A percentile compares a stretch with the other conserved stretches of the same genome.
Evolutionary conservation across 2,329 filamentous ascomycete species (phyloP).

Genomic region (Cytospora piceae): DNA sequence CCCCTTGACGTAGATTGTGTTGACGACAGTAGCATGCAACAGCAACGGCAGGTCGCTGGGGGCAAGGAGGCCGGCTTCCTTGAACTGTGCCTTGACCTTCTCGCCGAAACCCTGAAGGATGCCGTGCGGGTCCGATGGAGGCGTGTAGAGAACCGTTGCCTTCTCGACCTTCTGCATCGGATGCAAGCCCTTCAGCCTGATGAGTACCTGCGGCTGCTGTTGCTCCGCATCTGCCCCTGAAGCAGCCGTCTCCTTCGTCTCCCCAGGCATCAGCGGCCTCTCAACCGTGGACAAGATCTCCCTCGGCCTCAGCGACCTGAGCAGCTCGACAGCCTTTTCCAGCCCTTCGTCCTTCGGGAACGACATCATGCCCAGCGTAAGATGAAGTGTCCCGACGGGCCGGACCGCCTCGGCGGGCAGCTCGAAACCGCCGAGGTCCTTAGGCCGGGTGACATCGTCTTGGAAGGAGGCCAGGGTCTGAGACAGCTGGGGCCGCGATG

Average conservation of each 20-base stretch:
- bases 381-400: constrained; percentile 78
- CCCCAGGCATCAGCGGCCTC: constrained; percentile 26
- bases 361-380: constrained; percentile 87
- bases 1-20: constrained; percentile 75
- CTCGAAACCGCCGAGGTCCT: constrained; percentile 45
- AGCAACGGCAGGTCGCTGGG: constrained; percentile 66
- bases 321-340: constrained; percentile 46
- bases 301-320: constrained; percentile 44
- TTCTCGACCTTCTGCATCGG: constrained; percentile 62
- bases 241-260: constrained; percentile 11
- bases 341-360: constrained; percentile 56
- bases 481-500: constrained; percentile 68
- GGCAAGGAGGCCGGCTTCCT: constrained; percentile 57
- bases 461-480: constrained; percentile 64
- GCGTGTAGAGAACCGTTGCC: constrained; percentile 68
- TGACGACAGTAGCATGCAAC: constrained; percentile 83
- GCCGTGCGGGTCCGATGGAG: constrained; percentile 57
- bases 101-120: constrained; percentile 62
- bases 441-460: constrained; percentile 52
- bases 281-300: constrained; percentile 43
- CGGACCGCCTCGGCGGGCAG: constrained; percentile 71
- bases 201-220: constrained; percentile 37
- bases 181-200: constrained; percentile 59
- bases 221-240: constrained; percentile 13
- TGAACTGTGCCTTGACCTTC: constrained; percentile 58